phyloP scores from a whole-genome alignment of 495 filamentous ascomycete species.

The Neurospora intermedia region DNA sequence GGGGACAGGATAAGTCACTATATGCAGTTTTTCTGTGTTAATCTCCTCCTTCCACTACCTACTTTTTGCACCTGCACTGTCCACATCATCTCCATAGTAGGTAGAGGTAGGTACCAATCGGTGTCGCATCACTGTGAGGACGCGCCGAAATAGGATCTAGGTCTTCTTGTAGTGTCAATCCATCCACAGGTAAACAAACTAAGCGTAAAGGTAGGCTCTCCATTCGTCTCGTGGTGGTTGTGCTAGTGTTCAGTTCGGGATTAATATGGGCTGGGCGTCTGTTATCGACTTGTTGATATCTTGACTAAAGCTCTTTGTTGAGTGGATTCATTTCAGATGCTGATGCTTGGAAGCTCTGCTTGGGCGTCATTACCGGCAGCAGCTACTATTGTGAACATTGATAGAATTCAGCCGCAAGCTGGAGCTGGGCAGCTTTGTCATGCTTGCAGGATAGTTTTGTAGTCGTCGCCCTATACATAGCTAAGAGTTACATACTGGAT shows the following conservation, averaged over 20 bases:
- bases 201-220: background rate
- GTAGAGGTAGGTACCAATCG: no score
- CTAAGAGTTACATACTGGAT: background rate
- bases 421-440: conserved; percentile 11
- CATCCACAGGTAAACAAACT: no score
- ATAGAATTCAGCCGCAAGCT: conserved; percentile 14
- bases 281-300: background rate
- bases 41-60: no score
- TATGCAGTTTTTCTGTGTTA: no score
- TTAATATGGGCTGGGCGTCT: background rate
- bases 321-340: accelerated
- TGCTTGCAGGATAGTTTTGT: background rate
- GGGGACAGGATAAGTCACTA: no score
- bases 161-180: no score
- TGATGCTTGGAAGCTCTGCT: background rate
- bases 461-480: background rate
- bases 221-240: conserved; percentile 3
- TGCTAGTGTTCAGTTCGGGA: background rate
- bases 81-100: no score
- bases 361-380: background rate
- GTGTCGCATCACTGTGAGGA: no score
- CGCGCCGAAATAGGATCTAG: no score
- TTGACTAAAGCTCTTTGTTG: background rate
- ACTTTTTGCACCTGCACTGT: no score
- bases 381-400: background rate